These are phyloP conservation scores for Austroboletus rostrupii DNA, from an alignment of 1,284 basidiomycete genomes.

Conservation along the genomic window DNA sequence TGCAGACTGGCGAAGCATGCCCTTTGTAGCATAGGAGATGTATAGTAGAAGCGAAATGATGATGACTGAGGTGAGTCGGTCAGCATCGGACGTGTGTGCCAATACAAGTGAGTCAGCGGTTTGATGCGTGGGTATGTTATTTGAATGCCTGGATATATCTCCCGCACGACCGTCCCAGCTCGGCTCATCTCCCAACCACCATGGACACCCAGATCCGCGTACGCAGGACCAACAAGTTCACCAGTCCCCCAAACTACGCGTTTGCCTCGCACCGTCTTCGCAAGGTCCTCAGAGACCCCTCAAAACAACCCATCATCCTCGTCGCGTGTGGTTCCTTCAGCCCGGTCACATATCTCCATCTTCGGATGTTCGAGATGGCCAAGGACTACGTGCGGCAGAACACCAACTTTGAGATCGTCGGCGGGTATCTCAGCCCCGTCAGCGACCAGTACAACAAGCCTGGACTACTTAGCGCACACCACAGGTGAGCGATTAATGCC, in stretches of 20 bases:
- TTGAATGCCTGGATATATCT: slow-evolving; percentile 10
- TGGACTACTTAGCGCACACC: slow-evolving; percentile 75
- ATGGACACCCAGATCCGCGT: slow-evolving; percentile 25
- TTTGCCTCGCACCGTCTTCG: slow-evolving; percentile 65
- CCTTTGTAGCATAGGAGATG: slow-evolving; percentile 23
- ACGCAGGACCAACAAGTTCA: slow-evolving; percentile 31
- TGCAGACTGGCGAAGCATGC: background rate
- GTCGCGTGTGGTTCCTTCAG: slow-evolving; percentile 82
- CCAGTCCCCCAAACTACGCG: slow-evolving; percentile 58
- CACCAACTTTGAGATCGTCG: slow-evolving; percentile 90
- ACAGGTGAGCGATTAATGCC: slow-evolving; percentile 55
- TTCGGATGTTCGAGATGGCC: slow-evolving; percentile 98
- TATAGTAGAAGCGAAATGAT: slow-evolving; percentile 15
- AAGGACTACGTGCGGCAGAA: slow-evolving; percentile 92
- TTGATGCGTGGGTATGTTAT: slow-evolving; percentile 18
- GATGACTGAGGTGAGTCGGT: background rate
- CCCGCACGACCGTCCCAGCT: background rate
- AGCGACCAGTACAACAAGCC: slow-evolving; percentile 92
- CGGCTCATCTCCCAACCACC: slow-evolving; percentile 8
- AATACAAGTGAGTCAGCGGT: slow-evolving; percentile 10
- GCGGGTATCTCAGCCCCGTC: slow-evolving; percentile 92
- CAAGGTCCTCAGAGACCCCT: slow-evolving; percentile 53
- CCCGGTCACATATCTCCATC: slow-evolving; percentile 77
- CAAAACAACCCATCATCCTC: slow-evolving; percentile 70
- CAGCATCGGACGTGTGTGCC: background rate